Conservation (phyloP, 2,329 filamentous ascomycete genomes). For the Lachnellula cervina region DNA sequence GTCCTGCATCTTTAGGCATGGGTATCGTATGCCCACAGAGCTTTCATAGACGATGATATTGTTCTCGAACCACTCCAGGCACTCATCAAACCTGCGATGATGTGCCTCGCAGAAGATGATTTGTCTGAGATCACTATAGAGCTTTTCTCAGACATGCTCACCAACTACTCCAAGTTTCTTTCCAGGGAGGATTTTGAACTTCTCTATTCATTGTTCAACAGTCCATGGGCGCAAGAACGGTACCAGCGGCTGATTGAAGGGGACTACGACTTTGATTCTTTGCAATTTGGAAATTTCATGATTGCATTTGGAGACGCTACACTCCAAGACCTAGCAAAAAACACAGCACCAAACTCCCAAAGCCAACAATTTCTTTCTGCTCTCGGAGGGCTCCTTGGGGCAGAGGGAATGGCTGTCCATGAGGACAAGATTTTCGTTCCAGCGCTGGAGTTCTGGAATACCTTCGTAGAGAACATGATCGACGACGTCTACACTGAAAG, state of each 20-base stretch:
- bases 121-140: slow-evolving; percentile 58
- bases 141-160: slow-evolving; percentile 59
- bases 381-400: slow-evolving; percentile 61
- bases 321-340: slow-evolving; percentile 53
- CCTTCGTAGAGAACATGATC: slow-evolving; percentile 64
- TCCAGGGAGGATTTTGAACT: slow-evolving; percentile 51
- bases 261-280: slow-evolving; percentile 58
- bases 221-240: slow-evolving; percentile 51
- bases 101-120: slow-evolving; percentile 53
- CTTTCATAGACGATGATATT: slow-evolving; percentile 51
- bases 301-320: slow-evolving; percentile 65
- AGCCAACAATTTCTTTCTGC: slow-evolving; percentile 50
- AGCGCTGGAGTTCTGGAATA: slow-evolving; percentile 76
- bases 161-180: slow-evolving; percentile 61
- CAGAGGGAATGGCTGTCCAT: slow-evolving; percentile 60
- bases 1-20: slow-evolving; percentile 49
- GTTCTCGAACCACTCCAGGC: slow-evolving; percentile 55
- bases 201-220: slow-evolving; percentile 56
- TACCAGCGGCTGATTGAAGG: slow-evolving; percentile 53
- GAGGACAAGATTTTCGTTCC: slow-evolving; percentile 71
- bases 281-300: slow-evolving; percentile 63
- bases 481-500: slow-evolving; percentile 52
- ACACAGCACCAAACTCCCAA: slow-evolving; percentile 41
- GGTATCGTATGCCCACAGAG: slow-evolving; percentile 67
- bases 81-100: slow-evolving; percentile 55